A percentile compares a stretch with the other conserved stretches of the same genome.
These are phyloP conservation scores for Plantago ovata DNA, from an alignment of 257 asterid genomes.

Conservation along the genomic window DNA sequence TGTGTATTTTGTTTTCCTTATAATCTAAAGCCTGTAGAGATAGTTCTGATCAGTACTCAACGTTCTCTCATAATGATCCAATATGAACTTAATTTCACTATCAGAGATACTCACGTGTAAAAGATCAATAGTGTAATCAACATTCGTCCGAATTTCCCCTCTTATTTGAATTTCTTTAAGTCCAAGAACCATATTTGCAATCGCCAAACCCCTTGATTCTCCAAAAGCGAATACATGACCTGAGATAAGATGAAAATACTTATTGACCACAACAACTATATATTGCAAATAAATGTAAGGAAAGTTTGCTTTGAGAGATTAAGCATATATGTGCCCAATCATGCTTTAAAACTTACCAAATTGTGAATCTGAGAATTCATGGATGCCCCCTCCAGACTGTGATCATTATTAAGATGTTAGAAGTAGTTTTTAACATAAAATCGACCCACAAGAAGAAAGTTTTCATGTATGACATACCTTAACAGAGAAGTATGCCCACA, in stretches of 20 bases:
- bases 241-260: slow-evolving; percentile 32
- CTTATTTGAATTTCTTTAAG: slow-evolving; percentile 97
- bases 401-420: slow-evolving; percentile 29
- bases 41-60: slow-evolving; percentile 12
- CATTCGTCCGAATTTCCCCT: slow-evolving; percentile 98
- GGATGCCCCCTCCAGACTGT: slow-evolving; percentile 99
- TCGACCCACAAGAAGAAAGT: slow-evolving; percentile 7
- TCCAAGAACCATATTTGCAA: slow-evolving; percentile 99
- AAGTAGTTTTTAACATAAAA: slow-evolving; percentile 9
- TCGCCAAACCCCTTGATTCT: slow-evolving; percentile 95
- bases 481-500: slow-evolving; percentile 99
- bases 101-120: slow-evolving; percentile 65
- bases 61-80: slow-evolving; percentile 11
- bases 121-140: slow-evolving; percentile 96
- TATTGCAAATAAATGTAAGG: neutral
- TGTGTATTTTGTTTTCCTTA: slow-evolving; percentile 92
- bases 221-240: slow-evolving; percentile 99
- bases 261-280: slow-evolving; percentile 6
- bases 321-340: slow-evolving; percentile 16
- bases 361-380: slow-evolving; percentile 98
- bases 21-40: slow-evolving; percentile 81
- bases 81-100: slow-evolving; percentile 12
- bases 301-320: slow-evolving; percentile 6
- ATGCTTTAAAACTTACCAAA: slow-evolving; percentile 66
- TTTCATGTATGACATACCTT: slow-evolving; percentile 44